phyloP scores from a whole-genome alignment of 768 basidiomycete genomes.

The Leccinum fibrillosum region DNA sequence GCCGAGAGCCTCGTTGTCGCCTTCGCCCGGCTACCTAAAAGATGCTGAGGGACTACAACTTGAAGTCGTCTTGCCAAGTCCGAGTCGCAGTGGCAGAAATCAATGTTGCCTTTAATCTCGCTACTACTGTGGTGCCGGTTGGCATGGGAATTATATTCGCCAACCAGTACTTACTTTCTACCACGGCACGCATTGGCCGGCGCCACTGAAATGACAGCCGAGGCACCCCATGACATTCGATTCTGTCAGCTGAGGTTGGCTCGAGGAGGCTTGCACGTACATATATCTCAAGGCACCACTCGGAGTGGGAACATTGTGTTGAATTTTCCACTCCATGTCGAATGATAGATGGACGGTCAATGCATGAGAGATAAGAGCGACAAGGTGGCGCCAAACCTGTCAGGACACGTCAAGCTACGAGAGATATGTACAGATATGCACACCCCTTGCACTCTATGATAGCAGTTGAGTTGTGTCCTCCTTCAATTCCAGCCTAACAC shows the following conservation, averaged over 20 bases:
- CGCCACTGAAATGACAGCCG: not conserved
- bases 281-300: not conserved
- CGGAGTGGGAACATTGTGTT: not conserved
- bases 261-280: not conserved
- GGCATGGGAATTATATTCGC: not conserved
- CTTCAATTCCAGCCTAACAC: not conserved
- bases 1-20: not conserved
- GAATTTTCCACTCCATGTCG: not conserved
- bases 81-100: not conserved
- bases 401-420: not conserved
- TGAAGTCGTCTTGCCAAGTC: not conserved
- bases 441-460: not conserved
- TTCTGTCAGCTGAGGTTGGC: not conserved
- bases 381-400: not conserved
- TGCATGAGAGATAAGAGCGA: constrained; percentile 2
- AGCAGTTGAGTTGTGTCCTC: not conserved
- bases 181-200: not conserved
- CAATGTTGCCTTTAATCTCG: not conserved
- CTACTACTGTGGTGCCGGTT: not conserved
- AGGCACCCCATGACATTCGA: not conserved
- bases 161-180: not conserved
- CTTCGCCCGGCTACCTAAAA: not conserved
- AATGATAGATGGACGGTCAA: not conserved
- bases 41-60: not conserved
- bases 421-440: not conserved